Evolutionary conservation across 1,284 basidiomycete genomes (phyloP).

Genomic region (Tilletia horrida): DNA sequence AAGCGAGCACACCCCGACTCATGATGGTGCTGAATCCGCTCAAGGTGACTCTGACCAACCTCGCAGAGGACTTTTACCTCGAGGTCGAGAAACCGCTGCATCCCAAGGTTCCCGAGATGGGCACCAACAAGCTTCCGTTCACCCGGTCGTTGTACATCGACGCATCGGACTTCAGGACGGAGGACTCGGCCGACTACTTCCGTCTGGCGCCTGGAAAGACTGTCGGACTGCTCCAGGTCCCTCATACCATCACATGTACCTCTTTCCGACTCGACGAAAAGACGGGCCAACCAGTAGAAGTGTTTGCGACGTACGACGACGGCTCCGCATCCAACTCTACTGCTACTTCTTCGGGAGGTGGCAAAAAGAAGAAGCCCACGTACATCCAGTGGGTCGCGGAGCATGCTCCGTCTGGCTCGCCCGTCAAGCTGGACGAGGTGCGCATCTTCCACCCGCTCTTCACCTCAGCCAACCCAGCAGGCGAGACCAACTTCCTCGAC

Average conservation of each 20-base stretch:
- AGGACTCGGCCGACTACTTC: conserved; percentile 94
- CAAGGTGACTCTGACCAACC: conserved; percentile 72
- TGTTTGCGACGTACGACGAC: conserved; percentile 74
- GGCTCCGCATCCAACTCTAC: conserved; percentile 16
- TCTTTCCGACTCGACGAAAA: conserved; percentile 68
- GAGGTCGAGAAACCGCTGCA: conserved; percentile 89
- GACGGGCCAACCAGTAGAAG: conserved; percentile 66
- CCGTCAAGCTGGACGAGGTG: conserved; percentile 81
- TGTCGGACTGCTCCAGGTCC: conserved; percentile 94
- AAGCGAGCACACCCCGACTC: conserved; percentile 79
- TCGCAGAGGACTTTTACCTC: conserved; percentile 78
- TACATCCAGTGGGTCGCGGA: conserved; percentile 98
- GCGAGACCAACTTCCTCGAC: conserved; percentile 68
- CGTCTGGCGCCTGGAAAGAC: conserved; percentile 94
- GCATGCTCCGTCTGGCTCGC: conserved; percentile 72
- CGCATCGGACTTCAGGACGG: conserved; percentile 82
- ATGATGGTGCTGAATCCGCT: conserved; percentile 90
- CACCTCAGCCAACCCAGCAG: conserved; percentile 85
- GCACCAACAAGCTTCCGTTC: conserved; percentile 78
- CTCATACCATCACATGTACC: conserved; percentile 87
- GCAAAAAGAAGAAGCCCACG: conserved; percentile 74
- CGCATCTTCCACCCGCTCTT: conserved; percentile 90
- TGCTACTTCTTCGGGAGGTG: conserved; percentile 15
- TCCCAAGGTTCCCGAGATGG: conserved; percentile 86
- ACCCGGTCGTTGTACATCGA: conserved; percentile 91